Percentiles rank a stretch among this genome's conserved stretches.
These are phyloP conservation scores for Paracamarosporium sp. DNA, from an alignment of 2,329 filamentous ascomycete genomes.

Conservation along the genomic window DNA sequence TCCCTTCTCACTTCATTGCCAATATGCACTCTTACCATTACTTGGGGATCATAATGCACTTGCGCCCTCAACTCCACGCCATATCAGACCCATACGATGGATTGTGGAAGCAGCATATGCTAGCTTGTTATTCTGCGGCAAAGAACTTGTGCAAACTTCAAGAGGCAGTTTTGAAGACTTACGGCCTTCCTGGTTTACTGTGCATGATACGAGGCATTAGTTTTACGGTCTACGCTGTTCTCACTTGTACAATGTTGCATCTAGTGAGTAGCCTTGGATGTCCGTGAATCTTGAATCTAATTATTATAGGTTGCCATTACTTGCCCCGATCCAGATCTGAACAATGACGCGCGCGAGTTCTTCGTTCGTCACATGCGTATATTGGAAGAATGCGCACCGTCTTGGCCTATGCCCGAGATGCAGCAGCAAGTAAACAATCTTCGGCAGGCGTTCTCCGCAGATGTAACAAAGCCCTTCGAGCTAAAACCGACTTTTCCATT, in stretches of 20 bases:
- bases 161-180: conserved; percentile 79
- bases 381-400: conserved; percentile 80
- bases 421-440: conserved; percentile 89
- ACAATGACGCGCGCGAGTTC: conserved; percentile 82
- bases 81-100: conserved; percentile 80
- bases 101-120: conserved; percentile 87
- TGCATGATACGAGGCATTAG: conserved; percentile 95
- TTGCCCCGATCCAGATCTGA: conserved; percentile 88
- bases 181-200: conserved; percentile 79
- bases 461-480: conserved; percentile 83
- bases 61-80: conserved; percentile 79
- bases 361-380: conserved; percentile 95
- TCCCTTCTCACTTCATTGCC: conserved; percentile 85
- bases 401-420: conserved; percentile 89
- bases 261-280: conserved; percentile 67
- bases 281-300: conserved; percentile 15
- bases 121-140: conserved; percentile 82
- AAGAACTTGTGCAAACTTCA: conserved; percentile 86
- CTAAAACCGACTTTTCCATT: conserved; percentile 88
- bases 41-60: conserved; percentile 82
- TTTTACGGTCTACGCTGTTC: conserved; percentile 90
- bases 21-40: conserved; percentile 92
- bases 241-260: conserved; percentile 92
- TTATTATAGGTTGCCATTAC: conserved; percentile 81
- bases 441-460: conserved; percentile 88